Evolutionary conservation across 495 filamentous ascomycete species (phyloP), one percentile per base, ranked within the genome.

Genomic region (Penicillium silybi): DNA sequence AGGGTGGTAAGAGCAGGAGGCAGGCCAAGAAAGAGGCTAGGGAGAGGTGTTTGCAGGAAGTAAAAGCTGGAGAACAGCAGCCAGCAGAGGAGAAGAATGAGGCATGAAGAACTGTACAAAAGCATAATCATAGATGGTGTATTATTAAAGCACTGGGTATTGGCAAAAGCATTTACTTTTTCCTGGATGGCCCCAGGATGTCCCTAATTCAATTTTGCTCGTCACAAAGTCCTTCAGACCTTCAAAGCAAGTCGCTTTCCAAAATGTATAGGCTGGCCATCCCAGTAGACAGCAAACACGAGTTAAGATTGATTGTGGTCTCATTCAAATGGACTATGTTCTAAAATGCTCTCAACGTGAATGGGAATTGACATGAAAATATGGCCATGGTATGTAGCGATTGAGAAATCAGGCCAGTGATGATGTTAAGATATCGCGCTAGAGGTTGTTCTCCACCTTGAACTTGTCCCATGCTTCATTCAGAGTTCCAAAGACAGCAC

Each of bases 381-480:
- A 43, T 10, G 41, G 23, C 22, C 41, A 51, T 44, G 16, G 35
- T 41, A 52, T 41, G 39, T 26, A 41, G 44, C 34, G 34, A 37
- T 15, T 23, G 18, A 29, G 41, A 19, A 26, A 41, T 13, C 27
- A 17, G 16, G 10, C 35, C 29, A 16, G 18, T 22, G 35, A 60
- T 53, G 48, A 32, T 11, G 48, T 23, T 10, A 35, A 26, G 23
- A n/a, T 4, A 29, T 15, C 39, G 25, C 15, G 22, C 59, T 57
- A 76, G 26, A 77, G 65, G 46, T 75, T 77, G 68, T 97, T 97
- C 62, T 98, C 92, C 50, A 76, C 75, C 71, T 92, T 93, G 73
- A 98, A 98, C 69, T 91, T 95, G 65, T 98, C 93, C 93, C 93
- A 98, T 6, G 91, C 90, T 70, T 97, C 95, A 64, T 98, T 98